These are phyloP conservation scores for Fraxinus paxiana DNA, from an alignment of 305 asterid genomes.

Conservation along the genomic window DNA sequence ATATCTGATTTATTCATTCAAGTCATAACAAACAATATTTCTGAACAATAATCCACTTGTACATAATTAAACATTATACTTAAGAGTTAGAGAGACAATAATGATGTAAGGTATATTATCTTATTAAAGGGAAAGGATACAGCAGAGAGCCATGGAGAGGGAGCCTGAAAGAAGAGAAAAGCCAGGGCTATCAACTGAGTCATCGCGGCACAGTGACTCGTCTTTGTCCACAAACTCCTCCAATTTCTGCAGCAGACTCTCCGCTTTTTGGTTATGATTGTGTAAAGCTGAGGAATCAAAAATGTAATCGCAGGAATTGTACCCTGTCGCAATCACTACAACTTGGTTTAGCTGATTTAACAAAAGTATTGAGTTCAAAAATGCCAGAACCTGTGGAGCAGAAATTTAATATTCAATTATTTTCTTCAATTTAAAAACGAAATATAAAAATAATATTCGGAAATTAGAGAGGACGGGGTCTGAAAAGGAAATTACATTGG, in stretches of 20 bases:
- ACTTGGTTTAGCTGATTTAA: conserved; percentile 78
- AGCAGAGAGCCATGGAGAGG: conserved; percentile 88
- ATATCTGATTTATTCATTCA: conserved; percentile 50
- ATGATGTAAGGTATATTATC: neutral
- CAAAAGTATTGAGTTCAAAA: conserved; percentile 64
- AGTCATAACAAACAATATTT: conserved; percentile 37
- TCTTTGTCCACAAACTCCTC: conserved; percentile 74
- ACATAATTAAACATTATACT: neutral
- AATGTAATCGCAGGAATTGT: conserved; percentile 62
- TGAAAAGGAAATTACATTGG: conserved; percentile 47
- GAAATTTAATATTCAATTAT: conserved; percentile 1
- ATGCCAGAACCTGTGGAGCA: conserved; percentile 58
- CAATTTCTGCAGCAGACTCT: conserved; percentile 60
- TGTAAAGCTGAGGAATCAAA: conserved; percentile 61
- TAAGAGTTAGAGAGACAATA: neutral
- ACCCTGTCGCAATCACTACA: conserved; percentile 81
- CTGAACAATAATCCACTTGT: conserved; percentile 16
- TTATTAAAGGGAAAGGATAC: conserved; percentile 50
- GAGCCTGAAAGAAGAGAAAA: conserved; percentile 83
- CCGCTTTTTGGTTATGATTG: conserved; percentile 53
- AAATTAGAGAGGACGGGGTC: neutral
- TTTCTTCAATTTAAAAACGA: conserved; percentile 1
- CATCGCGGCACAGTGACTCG: conserved; percentile 49
- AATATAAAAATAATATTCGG: neutral
- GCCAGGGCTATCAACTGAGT: conserved; percentile 63